These are phyloP conservation scores for Xylariaceae sp. DNA, from an alignment of 2,329 filamentous ascomycete genomes.

Conservation along the genomic window DNA sequence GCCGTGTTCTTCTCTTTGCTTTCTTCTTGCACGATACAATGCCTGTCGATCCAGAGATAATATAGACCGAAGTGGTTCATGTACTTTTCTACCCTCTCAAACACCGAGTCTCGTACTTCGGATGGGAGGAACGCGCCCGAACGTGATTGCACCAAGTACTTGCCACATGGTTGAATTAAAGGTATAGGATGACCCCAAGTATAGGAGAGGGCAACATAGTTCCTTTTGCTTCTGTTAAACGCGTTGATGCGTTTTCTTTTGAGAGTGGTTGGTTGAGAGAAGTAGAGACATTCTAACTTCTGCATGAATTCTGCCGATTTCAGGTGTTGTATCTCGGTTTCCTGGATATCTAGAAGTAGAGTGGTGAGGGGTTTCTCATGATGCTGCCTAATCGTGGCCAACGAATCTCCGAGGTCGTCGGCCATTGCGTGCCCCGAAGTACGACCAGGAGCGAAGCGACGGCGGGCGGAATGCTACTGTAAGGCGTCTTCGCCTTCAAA, in stretches of 20 bases:
- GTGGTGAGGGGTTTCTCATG: not conserved
- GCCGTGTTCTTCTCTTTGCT: not conserved
- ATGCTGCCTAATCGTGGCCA: not conserved
- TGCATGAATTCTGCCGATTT: not conserved
- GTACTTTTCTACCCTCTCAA: conserved; percentile 15
- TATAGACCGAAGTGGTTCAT: not conserved
- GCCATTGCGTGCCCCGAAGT: not conserved
- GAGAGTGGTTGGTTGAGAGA: not conserved
- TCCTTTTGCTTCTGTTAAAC: not conserved
- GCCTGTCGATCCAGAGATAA: conserved; percentile 21
- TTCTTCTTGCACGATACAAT: conserved; percentile 16
- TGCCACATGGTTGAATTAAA: not conserved
- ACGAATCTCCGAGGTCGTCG: conserved; percentile 1
- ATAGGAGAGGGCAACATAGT: conserved; percentile 4
- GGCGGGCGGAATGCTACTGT: not conserved
- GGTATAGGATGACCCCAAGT: not conserved
- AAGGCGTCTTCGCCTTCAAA: too few species aligned
- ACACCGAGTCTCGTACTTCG: conserved; percentile 8
- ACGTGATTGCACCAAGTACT: not conserved
- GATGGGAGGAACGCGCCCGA: not conserved
- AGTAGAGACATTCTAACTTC: not conserved
- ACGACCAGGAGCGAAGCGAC: not conserved
- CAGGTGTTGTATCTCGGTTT: not conserved
- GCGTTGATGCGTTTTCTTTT: not conserved
- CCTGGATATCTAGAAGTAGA: not conserved